phyloP scores from a whole-genome alignment of 176 grass and related monocot genomes.

The Neostapfia colusana region DNA sequence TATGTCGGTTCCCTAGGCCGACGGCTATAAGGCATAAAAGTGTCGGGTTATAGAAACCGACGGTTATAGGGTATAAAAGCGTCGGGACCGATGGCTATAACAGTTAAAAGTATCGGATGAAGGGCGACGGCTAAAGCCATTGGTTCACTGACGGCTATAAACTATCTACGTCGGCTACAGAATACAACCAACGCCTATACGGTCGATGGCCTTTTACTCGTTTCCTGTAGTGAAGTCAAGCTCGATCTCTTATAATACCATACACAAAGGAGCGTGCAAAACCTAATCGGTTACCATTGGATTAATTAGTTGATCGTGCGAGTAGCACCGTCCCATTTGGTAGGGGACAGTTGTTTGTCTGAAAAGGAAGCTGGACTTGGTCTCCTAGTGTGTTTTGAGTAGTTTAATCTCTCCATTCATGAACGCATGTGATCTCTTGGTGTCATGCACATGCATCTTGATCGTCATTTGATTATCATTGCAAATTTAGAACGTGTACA shows the following conservation, averaged over 20 bases:
- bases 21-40: no score
- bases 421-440: constrained; percentile 33
- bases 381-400: constrained; percentile 14
- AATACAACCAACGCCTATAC: no score
- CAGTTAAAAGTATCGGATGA: no score
- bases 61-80: no score
- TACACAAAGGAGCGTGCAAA: background rate
- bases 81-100: no score
- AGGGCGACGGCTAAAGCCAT: no score
- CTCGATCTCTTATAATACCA: background rate
- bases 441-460: background rate
- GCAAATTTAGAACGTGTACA: no score
- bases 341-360: constrained; percentile 47
- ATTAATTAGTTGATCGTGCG: background rate
- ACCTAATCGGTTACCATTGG: background rate
- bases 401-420: constrained; percentile 28
- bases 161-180: no score
- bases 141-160: no score
- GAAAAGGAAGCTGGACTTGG: constrained; percentile 39
- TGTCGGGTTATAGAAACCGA: no score
- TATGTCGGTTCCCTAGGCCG: no score
- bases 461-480: constrained; percentile 1
- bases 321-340: constrained; percentile 38
- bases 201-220: no score
- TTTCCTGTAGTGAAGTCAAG: background rate